phyloP scores from a whole-genome alignment of 2,329 filamentous ascomycete genomes.

The Diatrype stigma region DNA sequence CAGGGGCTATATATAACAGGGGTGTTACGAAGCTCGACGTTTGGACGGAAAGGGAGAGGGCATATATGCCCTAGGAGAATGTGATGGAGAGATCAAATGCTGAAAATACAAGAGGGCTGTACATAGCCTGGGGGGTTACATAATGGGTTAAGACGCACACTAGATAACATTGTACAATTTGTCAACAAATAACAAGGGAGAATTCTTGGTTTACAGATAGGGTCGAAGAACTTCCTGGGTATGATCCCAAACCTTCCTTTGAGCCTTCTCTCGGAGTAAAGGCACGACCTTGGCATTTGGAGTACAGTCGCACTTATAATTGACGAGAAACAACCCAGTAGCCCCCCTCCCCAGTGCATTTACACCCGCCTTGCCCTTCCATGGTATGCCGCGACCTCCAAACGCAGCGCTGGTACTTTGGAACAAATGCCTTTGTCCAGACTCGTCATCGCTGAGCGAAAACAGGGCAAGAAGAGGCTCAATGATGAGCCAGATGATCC shows the following conservation, averaged over 20 bases:
- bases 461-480: constrained; percentile 28
- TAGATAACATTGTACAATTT: too few species aligned
- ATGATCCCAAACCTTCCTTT: constrained; percentile 28
- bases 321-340: constrained; percentile 31
- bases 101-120: too few species aligned
- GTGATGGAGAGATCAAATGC: too few species aligned
- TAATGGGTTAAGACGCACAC: too few species aligned
- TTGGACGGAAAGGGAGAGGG: too few species aligned
- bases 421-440: constrained; percentile 31
- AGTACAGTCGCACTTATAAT: constrained; percentile 27
- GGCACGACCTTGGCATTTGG: constrained; percentile 26
- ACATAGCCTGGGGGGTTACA: too few species aligned
- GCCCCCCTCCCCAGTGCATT: constrained; percentile 22
- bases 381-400: constrained; percentile 30
- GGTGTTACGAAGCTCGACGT: too few species aligned
- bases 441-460: constrained; percentile 25
- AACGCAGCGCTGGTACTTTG: constrained; percentile 31
- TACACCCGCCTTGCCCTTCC: constrained; percentile 25
- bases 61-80: too few species aligned
- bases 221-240: constrained; percentile 27
- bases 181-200: too few species aligned
- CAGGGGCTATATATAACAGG: too few species aligned
- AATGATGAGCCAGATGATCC: constrained; percentile 29
- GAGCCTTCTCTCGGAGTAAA: constrained; percentile 25
- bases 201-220: constrained; percentile 13